Percentiles rank a stretch among this genome's conserved stretches.
These are phyloP conservation scores for Dianthus caryophyllus DNA, from an alignment of 148 eudicot species.

Conservation along the genomic window DNA sequence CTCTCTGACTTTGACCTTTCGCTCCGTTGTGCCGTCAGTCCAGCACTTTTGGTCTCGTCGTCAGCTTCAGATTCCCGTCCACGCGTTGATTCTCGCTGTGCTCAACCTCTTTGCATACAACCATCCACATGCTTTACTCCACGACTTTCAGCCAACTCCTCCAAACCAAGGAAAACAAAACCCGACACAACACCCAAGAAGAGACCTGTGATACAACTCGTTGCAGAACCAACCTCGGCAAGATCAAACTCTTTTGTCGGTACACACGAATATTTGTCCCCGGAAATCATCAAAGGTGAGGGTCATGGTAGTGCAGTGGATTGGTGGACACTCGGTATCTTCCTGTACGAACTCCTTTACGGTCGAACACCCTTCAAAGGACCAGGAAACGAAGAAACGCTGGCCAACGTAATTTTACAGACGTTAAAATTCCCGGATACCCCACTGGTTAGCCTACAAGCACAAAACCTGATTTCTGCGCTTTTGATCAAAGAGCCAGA, in stretches of 20 bases:
- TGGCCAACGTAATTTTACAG: constrained; percentile 73
- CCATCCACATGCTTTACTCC: constrained; percentile 90
- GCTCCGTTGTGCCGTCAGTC: constrained; percentile 75
- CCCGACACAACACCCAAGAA: constrained; percentile 37
- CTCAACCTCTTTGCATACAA: constrained; percentile 67
- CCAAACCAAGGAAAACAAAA: constrained; percentile 44
- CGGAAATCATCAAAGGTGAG: constrained; percentile 89
- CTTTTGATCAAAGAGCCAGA: constrained; percentile 82
- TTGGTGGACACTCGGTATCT: constrained; percentile 94
- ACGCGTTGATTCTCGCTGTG: constrained; percentile 58
- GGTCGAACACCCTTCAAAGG: constrained; percentile 91
- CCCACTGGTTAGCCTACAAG: constrained; percentile 80
- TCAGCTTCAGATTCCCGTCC: constrained; percentile 54
- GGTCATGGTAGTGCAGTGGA: constrained; percentile 97
- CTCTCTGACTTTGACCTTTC: constrained; percentile 91
- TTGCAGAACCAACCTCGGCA: constrained; percentile 88
- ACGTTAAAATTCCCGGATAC: constrained; percentile 65
- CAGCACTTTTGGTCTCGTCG: constrained; percentile 63
- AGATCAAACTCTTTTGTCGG: constrained; percentile 94
- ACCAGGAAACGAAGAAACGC: constrained; percentile 71
- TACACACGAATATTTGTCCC: constrained; percentile 89
- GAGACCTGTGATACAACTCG: constrained; percentile 60
- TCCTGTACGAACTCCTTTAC: constrained; percentile 83
- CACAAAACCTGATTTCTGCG: constrained; percentile 64
- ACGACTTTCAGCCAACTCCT: constrained; percentile 32